Percentiles rank a stretch among this genome's conserved stretches.
Conservation (phyloP, 163 green algal species). For the Scenedesmus sp. region DNA sequence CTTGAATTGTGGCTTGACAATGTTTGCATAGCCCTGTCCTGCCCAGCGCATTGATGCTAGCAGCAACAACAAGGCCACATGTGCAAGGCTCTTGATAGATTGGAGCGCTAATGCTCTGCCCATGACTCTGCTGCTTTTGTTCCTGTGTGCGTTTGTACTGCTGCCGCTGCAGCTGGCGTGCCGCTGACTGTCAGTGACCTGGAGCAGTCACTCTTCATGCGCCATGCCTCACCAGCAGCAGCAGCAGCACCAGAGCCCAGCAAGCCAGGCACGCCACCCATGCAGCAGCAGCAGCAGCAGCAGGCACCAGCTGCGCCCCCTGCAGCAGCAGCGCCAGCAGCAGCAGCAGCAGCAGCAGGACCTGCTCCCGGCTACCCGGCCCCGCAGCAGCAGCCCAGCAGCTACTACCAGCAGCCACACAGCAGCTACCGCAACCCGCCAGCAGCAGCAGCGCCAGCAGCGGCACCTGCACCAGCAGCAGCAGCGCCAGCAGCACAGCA, state of each 20-base stretch:
- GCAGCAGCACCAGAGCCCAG: neutral
- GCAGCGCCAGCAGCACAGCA: neutral
- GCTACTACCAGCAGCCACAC: constrained; percentile 46
- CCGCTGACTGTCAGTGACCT: constrained; percentile 20
- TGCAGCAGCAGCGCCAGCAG: neutral
- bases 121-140: neutral
- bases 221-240: constrained; percentile 28
- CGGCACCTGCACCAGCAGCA: constrained; percentile 1
- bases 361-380: neutral
- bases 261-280: neutral
- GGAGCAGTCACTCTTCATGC: constrained; percentile 35
- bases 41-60: too few species aligned
- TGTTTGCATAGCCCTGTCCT: neutral
- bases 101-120: neutral
- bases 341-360: constrained; percentile 4
- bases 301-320: neutral
- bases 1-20: too few species aligned
- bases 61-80: neutral
- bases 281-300: constrained; percentile 11
- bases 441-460: constrained; percentile 21
- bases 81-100: neutral
- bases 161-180: neutral
- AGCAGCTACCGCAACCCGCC: constrained; percentile 33
- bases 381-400: constrained; percentile 23
- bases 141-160: neutral